A percentile compares a stretch with the other conserved stretches of the same genome.
Evolutionary conservation across 2,329 filamentous ascomycete species (phyloP).

Genomic region (Xylariaceae sp.): DNA sequence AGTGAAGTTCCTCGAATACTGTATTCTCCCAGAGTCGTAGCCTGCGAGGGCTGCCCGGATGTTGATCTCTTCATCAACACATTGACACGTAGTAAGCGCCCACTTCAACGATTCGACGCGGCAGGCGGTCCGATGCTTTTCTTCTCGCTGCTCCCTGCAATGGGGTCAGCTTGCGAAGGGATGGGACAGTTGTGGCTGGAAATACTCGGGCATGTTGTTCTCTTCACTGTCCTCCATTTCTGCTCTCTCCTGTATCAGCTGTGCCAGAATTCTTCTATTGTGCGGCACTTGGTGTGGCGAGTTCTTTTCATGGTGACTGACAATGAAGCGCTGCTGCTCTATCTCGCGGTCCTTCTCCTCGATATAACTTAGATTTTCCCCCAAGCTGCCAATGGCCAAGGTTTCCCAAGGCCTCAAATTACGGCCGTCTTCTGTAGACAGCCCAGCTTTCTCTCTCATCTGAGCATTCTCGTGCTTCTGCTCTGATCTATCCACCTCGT

Average conservation of each 20-base stretch:
- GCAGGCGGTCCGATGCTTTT: constrained; percentile 24
- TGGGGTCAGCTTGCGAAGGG: constrained; percentile 4
- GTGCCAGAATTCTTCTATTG: constrained; percentile 19
- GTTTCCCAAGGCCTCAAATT: constrained; percentile 23
- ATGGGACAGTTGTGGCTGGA: background rate
- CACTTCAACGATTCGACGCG: constrained; percentile 29
- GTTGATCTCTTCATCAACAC: constrained; percentile 34
- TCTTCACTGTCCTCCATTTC: constrained; percentile 28
- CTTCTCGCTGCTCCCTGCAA: constrained; percentile 23
- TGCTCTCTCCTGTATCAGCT: constrained; percentile 21
- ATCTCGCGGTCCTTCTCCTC: constrained; percentile 34
- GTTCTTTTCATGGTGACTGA: constrained; percentile 20
- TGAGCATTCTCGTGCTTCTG: constrained; percentile 1
- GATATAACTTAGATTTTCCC: constrained; percentile 31
- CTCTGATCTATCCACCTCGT: background rate
- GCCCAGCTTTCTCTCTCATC: background rate
- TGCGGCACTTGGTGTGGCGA: constrained; percentile 19
- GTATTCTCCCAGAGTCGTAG: constrained; percentile 36
- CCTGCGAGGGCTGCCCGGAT: constrained; percentile 38
- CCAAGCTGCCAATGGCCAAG: constrained; percentile 32
- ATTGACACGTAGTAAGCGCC: constrained; percentile 28
- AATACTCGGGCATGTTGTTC: constrained; percentile 27
- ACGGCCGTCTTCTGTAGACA: background rate
- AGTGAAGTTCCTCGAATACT: constrained; percentile 35
- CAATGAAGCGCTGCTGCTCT: constrained; percentile 30